Conservation (phyloP, 2,329 filamentous ascomycete species). For the Graphilbum fragrans region DNA sequence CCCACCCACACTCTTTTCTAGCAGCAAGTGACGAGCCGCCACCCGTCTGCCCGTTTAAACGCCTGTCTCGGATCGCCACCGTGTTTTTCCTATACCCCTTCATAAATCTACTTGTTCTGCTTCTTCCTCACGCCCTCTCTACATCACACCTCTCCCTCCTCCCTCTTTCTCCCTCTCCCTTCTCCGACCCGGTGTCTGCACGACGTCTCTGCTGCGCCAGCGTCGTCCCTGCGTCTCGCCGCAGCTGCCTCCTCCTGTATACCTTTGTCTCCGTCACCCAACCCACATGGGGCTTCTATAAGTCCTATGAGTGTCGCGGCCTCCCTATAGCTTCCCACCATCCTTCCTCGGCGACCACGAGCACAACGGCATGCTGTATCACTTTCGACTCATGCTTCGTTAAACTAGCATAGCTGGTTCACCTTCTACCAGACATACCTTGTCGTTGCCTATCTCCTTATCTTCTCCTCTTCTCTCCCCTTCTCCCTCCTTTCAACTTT, state of each 20-base stretch:
- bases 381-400: slow-evolving; percentile 32
- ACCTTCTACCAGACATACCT: neutral
- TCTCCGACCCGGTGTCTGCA: neutral
- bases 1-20: neutral
- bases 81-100: neutral
- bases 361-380: slow-evolving; percentile 36
- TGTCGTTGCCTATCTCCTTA: neutral
- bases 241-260: neutral
- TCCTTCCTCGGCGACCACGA: slow-evolving; percentile 30
- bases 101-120: neutral
- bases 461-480: neutral
- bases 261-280: slow-evolving; percentile 4
- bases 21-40: slow-evolving; percentile 9
- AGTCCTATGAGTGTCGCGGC: slow-evolving; percentile 8
- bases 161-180: neutral
- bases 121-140: neutral
- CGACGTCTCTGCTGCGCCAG: neutral
- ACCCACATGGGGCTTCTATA: neutral
- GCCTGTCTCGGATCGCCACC: slow-evolving; percentile 10
- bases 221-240: too few relatives aligned
- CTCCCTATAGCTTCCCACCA: slow-evolving; percentile 33
- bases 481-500: neutral
- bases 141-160: neutral
- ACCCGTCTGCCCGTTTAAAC: slow-evolving; percentile 9
- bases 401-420: slow-evolving; percentile 20